These are phyloP conservation scores for Striga hermonthica DNA, from an alignment of 305 asterid genomes.

Conservation along the genomic window DNA sequence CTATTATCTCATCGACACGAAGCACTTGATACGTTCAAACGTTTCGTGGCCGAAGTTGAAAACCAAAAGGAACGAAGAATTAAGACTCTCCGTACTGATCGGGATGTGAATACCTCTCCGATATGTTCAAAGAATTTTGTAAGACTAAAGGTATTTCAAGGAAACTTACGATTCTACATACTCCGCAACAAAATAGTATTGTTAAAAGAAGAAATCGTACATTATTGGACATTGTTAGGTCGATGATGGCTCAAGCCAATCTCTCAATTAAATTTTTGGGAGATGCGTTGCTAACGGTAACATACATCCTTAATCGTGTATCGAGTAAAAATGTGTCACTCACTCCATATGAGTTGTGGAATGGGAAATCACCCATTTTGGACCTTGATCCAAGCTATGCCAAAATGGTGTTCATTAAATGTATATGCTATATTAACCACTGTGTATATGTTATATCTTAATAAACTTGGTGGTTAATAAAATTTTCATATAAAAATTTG, in stretches of 20 bases:
- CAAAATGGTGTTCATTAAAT: too few species aligned
- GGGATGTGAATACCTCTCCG: slow-evolving; percentile 1
- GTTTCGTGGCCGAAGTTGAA: neutral
- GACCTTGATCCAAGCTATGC: too few species aligned
- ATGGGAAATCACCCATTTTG: neutral
- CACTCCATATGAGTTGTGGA: slow-evolving; percentile 5
- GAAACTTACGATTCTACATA: neutral
- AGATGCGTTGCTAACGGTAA: neutral
- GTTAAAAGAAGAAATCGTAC: neutral
- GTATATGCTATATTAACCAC: too few species aligned
- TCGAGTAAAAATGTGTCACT: neutral
- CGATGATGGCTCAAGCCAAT: neutral
- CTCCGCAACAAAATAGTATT: slow-evolving; percentile 4
- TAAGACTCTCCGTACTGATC: neutral
- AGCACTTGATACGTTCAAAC: neutral
- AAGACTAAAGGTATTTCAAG: neutral
- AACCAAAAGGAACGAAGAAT: neutral
- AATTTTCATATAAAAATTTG: too few species aligned
- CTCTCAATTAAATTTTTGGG: neutral
- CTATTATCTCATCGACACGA: neutral
- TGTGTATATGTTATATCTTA: too few species aligned
- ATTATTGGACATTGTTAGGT: neutral
- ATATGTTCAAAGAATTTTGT: slow-evolving; percentile 4
- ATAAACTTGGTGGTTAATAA: too few species aligned
- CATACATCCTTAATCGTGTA: neutral